Base-by-base conservation (phyloP, 371 early-diverging fungal genomes). In the Apophysomyces elegans region DNA sequence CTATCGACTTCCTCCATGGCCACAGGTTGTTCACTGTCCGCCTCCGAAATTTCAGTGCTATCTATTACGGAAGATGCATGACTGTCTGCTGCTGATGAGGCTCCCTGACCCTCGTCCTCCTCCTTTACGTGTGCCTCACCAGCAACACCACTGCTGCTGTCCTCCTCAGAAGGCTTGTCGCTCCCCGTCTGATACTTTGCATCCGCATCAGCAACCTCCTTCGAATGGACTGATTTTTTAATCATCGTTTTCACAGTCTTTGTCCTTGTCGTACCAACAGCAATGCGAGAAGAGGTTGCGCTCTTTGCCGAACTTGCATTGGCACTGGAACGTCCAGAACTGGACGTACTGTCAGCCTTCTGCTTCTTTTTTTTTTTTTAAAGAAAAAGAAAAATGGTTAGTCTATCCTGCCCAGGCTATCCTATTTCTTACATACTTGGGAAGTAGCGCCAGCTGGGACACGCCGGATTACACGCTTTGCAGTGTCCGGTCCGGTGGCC, bases 391-490 rank as follows among this genome's bases (percentile, higher is more conserved):
- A 21, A 2, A 11, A 36, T n/a, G 13, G 26, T n/a, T 0, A 5
- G 37, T 18, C 7, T 59, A 4, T 18, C 43, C 35, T 47, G 37
- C 21, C 37, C 32, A 58, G 54, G 38, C 39, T 59, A 44, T 58
- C 43, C 13, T 26, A 61, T 38, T n/a, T 37, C 14, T 43, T 58
- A 11, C 32, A 38, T 37, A 67, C 64, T 38, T 36, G 21, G 26
- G 59, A 59, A 38, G 61, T 26, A 1, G 50, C 50, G 32, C 60
- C 4, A 50, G 66, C 57, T 44, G 67, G 63, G 26, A 54, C 45
- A 45, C 67, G 58, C 45, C 64, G 66, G 9, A 59, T 14, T 26
- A 66, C 47, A 43, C 63, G 59, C 21, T 66, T 54, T 41, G 71
- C 21, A 58, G 54, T 4, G 13, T 65, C 46, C 4, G 56, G 45